A percentile compares a stretch with the other conserved stretches of the same genome.
These are phyloP conservation scores for Closterium sp. DNA, from an alignment of 139 green algal genomes.

Conservation along the genomic window DNA sequence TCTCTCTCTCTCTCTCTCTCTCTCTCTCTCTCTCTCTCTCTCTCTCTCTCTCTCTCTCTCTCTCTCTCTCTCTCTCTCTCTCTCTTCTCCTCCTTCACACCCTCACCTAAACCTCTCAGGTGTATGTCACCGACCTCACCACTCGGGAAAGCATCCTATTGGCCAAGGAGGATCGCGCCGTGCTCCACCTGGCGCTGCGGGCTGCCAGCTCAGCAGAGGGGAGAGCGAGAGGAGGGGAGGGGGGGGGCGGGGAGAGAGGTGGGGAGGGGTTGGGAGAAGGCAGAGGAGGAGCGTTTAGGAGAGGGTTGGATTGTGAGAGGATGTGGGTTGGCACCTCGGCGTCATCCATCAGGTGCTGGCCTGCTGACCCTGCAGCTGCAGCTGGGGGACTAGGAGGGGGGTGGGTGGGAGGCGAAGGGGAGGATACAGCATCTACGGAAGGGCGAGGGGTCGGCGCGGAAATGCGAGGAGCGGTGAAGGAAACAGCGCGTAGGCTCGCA, in stretches of 20 bases:
- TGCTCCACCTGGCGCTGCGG: slow-evolving; percentile 59
- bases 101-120: not conserved
- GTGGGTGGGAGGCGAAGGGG: not conserved
- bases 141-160: slow-evolving; percentile 72
- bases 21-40: too few species aligned
- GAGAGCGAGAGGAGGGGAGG: not conserved
- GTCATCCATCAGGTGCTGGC: slow-evolving; percentile 51
- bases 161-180: slow-evolving; percentile 61
- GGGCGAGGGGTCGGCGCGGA: too few species aligned
- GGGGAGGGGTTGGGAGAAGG: not conserved
- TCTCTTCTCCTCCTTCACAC: not conserved
- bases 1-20: too few species aligned
- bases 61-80: too few species aligned
- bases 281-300: not conserved
- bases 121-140: slow-evolving; percentile 66
- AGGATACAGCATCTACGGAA: not conserved
- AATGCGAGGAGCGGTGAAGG: not conserved
- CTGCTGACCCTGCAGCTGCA: not conserved
- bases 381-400: too few species aligned
- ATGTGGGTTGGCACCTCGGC: slow-evolving; percentile 67
- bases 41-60: too few species aligned
- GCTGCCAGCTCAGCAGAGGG: too few species aligned
- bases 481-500: too few species aligned
- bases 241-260: not conserved
- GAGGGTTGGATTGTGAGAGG: not conserved